Conservation (phyloP, 306 rosid species). For the Lotus japonicus region DNA sequence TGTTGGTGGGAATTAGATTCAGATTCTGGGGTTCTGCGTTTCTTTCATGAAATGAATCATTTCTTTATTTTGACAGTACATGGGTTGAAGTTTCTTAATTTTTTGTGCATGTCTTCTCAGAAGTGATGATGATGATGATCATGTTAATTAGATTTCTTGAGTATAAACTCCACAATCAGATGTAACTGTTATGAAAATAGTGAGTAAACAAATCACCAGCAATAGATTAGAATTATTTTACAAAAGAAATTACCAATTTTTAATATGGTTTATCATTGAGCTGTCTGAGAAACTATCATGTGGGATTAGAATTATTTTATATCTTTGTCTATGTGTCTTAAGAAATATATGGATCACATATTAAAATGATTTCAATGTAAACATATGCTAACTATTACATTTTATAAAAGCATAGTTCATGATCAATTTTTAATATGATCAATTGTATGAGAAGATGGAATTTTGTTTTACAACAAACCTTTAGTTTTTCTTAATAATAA, state of each 20-base stretch:
- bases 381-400: no score
- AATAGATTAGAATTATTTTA: neutral
- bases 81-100: constrained; percentile 34
- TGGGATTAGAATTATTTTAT: no score
- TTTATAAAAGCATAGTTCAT: no score
- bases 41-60: constrained; percentile 39
- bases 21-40: constrained; percentile 23
- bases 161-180: no score
- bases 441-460: constrained; percentile 17
- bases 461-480: constrained; percentile 13
- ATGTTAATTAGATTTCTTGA: constrained; percentile 23
- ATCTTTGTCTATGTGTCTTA: no score
- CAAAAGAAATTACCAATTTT: neutral
- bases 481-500: neutral
- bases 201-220: neutral
- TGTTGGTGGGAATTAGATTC: constrained; percentile 28
- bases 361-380: no score
- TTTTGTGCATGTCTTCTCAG: constrained; percentile 47
- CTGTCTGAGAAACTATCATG: no score
- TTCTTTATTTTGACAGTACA: constrained; percentile 47
- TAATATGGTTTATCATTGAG: no score
- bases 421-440: no score
- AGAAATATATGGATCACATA: no score
- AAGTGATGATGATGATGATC: constrained; percentile 22
- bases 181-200: no score